Conservation (phyloP, 768 basidiomycete species). For the Boletus reticuloceps region DNA sequence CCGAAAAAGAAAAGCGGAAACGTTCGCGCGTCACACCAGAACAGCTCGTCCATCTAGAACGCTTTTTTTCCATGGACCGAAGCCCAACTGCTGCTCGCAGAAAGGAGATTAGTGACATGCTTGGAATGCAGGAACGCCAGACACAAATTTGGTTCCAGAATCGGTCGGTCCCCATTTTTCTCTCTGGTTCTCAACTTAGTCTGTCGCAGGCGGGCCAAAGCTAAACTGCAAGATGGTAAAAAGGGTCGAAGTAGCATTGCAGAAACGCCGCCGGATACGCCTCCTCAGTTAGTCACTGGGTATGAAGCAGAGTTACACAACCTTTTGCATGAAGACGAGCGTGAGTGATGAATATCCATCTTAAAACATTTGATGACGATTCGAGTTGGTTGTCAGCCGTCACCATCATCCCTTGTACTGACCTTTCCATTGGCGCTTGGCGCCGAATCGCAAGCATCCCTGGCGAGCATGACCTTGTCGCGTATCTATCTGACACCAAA, state of each 20-base stretch:
- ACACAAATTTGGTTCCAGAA: constrained; percentile 93
- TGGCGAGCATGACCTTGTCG: constrained; percentile 64
- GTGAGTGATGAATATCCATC: constrained; percentile 42
- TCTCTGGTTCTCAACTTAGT: background rate
- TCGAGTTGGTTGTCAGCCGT: constrained; percentile 46
- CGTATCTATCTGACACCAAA: constrained; percentile 68
- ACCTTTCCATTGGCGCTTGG: constrained; percentile 77
- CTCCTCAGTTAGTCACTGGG: constrained; percentile 49
- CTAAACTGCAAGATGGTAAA: constrained; percentile 67
- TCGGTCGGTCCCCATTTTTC: constrained; percentile 36
- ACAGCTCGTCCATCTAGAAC: constrained; percentile 75
- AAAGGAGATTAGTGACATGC: constrained; percentile 66
- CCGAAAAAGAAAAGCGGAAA: constrained; percentile 61
- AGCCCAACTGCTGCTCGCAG: constrained; percentile 71
- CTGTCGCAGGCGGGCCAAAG: constrained; percentile 68
- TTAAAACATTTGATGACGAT: too few relatives aligned
- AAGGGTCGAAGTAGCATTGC: constrained; percentile 35
- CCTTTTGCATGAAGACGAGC: constrained; percentile 73
- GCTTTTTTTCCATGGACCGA: constrained; percentile 62
- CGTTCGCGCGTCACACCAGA: constrained; percentile 77
- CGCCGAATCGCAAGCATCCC: constrained; percentile 60
- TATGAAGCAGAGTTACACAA: constrained; percentile 59
- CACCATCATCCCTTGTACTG: constrained; percentile 71
- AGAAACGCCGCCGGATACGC: constrained; percentile 44
- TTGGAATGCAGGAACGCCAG: constrained; percentile 85